phyloP scores from a whole-genome alignment of 495 filamentous ascomycete genomes.

The Neurospora tetrasperma region DNA sequence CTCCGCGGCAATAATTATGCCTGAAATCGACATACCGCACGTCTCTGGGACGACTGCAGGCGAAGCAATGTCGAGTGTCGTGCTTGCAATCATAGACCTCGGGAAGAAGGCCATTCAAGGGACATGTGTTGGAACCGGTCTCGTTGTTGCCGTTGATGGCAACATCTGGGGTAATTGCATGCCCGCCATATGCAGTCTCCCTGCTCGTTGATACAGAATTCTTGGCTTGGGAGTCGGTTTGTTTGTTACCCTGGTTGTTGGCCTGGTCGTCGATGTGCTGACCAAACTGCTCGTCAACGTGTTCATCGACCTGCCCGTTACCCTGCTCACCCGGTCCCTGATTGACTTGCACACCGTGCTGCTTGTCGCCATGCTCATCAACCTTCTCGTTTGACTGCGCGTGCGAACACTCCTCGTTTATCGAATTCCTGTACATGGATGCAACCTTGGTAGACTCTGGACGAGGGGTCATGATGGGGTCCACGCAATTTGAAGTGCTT shows the following conservation, averaged over 20 bases:
- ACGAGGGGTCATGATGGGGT: background rate
- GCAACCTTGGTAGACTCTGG: background rate
- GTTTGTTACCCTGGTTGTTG: background rate
- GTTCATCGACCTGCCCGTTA: background rate
- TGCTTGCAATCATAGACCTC: background rate
- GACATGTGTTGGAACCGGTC: background rate
- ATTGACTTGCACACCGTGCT: background rate
- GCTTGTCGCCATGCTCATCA: background rate
- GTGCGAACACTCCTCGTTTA: background rate
- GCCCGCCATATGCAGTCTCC: background rate
- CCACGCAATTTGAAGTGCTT: background rate
- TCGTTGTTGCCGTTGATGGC: background rate
- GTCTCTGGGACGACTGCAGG: background rate
- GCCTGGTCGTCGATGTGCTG: background rate
- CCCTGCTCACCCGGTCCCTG: background rate
- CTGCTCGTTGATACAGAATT: background rate
- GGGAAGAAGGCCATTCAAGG: background rate
- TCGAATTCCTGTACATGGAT: background rate
- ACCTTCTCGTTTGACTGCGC: background rate
- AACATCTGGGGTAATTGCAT: background rate
- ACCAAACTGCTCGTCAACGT: background rate
- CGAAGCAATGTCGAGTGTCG: background rate
- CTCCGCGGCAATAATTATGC: background rate
- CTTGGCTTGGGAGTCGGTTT: background rate
- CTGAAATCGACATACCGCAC: background rate